A percentile compares a stretch with the other conserved stretches of the same genome.
These are phyloP conservation scores for Ceratobasidium sp. DNA, from an alignment of 1,284 basidiomycete species.

Conservation along the genomic window DNA sequence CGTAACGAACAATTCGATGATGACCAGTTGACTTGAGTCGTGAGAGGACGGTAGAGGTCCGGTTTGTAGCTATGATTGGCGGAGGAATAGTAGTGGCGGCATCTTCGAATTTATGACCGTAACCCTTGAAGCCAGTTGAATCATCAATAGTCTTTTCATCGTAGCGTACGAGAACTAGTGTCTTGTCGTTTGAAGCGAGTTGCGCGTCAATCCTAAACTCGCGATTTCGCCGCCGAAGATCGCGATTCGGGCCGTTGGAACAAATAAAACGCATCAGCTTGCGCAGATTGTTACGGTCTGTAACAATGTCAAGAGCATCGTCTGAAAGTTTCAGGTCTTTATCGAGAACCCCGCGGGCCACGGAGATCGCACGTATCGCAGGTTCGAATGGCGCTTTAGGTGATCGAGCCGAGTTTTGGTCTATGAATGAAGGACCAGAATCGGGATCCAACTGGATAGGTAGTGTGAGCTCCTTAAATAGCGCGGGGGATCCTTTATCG, in stretches of 20 bases:
- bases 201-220: conserved; percentile 32
- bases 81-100: background rate
- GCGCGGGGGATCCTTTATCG: background rate
- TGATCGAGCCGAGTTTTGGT: conserved; percentile 24
- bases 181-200: conserved; percentile 21
- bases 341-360: background rate
- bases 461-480: conserved; percentile 1
- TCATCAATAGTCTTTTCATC: conserved; percentile 3
- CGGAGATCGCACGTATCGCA: conserved; percentile 10
- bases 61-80: background rate
- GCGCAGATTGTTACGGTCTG: conserved; percentile 19
- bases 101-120: conserved; percentile 19
- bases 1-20: conserved; percentile 26
- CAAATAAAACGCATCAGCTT: conserved; percentile 34
- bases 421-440: conserved; percentile 9
- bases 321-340: background rate
- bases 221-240: background rate
- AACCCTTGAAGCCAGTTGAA: conserved; percentile 1
- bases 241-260: conserved; percentile 20
- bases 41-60: background rate
- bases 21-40: background rate
- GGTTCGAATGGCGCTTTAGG: conserved; percentile 21
- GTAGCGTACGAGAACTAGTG: conserved; percentile 7
- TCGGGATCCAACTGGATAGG: conserved; percentile 16
- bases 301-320: conserved; percentile 18